Evolutionary conservation across 106 monocot species (phyloP), one percentile per base, ranked within the genome.

Genomic region (Apostasia shenzhenica): DNA sequence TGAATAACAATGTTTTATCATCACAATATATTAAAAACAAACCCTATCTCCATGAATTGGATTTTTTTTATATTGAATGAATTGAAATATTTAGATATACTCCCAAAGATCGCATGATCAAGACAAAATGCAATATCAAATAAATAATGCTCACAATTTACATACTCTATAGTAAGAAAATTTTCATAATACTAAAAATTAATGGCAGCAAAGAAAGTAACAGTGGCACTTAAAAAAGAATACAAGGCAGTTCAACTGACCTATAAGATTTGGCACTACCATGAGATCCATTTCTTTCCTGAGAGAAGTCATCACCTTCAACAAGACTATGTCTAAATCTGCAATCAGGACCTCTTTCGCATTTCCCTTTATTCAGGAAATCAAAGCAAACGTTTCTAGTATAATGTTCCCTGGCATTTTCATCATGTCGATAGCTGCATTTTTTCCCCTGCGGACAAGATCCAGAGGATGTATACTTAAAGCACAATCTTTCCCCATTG

Each of bases 301-400:
- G 49, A 65, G 64, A 52, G 45, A 65, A 55, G 3, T 5, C 57
- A 72, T 83, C 71, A 6, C 70, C 82, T 72, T 92, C 92, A 63
- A 67, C 63, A 37, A 97, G 59, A 45, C 68, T 85, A 67, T 97
- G 97, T 52, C 10, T 62, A 72, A 87, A 97, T 70, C 73, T 92
- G 79, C 97, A 97, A 73, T 90, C 85, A 45, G 84, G 44, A 59
- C 92, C 97, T n/a, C 83, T 67, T 68, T 92, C 92, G 73, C 97
- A 97, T 77, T 81, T 89, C 74, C 97, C 97, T 78, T 92, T 92
- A 69, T 97, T 97, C 41, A 97, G 78, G 59, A 92, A 97, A 79
- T 97, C 97, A 85, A 97, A 97, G 59, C 97, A 97, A 54, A 92
- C 86, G 83, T 90, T 97, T 81, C 84, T 84, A n/a, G 14, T 13